Evolutionary conservation across 495 filamentous ascomycete genomes (phyloP), one percentile per base, ranked within the genome.

Genomic region (Xylaria nigripes): DNA sequence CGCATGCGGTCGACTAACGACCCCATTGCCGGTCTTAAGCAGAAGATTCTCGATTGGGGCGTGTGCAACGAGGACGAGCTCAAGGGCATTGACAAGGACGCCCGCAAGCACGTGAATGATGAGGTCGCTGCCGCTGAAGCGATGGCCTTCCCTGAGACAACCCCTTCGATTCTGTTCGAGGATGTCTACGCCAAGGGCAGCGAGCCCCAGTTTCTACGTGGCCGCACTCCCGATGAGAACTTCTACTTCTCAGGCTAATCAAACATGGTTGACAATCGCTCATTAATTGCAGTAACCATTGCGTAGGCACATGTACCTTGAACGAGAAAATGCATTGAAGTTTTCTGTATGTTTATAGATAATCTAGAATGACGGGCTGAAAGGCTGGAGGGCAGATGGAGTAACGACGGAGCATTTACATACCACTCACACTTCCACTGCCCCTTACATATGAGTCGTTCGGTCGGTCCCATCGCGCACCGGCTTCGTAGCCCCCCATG

Each of bases 1-100:
- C 89, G 90, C 74, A 98, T 98, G 93, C 88, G 93, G 64, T 90
- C 85, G 62, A 97, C 94, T 72, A 86, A 98, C 74, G 93, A 98
- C 77, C 90, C 93, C 61, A 97, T 98, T 65, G 90, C 92, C 61
- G 93, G 93, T 40, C 84, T 98, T 50, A 97, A 96, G 81, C 87
- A 92, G 77, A 95, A 95, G 77, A 83, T 98, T 62, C 76, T 98
- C 46, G 92, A 97, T 72, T 98, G 93, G 93, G 82, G 79, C 24
- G 88, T 97, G 49, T 83, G 83, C 60, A 81, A 82, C 56, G 93
- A 97, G 77, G 92, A 96, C n/a, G 93, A 96, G 74, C 85, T 98
- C 65, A 98, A 98, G 86, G 57, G 61, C 51, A 83, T 98, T 64
- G 93, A 98, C 77, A 96, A 96, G 81, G 80, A 90, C 50, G 93